Evolutionary conservation across 108 stramenopile genomes (phyloP).

Genomic region (Cyclotella sp.): DNA sequence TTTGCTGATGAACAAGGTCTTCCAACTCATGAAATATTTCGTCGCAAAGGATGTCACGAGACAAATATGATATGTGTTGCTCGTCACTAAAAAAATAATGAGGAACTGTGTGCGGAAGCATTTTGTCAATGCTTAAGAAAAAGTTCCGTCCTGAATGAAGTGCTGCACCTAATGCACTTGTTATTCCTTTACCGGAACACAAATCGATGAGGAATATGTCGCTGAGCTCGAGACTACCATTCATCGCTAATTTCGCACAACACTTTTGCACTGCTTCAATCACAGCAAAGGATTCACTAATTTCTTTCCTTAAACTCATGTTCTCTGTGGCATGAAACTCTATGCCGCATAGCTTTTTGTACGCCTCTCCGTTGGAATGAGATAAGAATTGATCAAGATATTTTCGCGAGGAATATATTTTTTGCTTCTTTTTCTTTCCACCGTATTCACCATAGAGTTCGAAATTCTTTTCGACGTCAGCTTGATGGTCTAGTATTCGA

Average conservation of each 20-base stretch:
- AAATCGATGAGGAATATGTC: conserved; percentile 42
- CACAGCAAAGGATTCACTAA: conserved; percentile 29
- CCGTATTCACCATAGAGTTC: neutral
- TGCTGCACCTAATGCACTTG: conserved; percentile 37
- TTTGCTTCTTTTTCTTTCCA: conserved; percentile 11
- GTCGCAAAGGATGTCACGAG: conserved; percentile 34
- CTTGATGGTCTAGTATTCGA: conserved; percentile 16
- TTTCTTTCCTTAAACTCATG: conserved; percentile 39
- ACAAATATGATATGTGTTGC: conserved; percentile 20
- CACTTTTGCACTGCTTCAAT: conserved; percentile 40
- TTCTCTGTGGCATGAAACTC: conserved; percentile 41
- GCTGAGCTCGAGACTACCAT: conserved; percentile 7
- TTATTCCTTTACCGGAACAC: conserved; percentile 40
- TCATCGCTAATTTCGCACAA: neutral
- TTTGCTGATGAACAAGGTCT: conserved; percentile 22
- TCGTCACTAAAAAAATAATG: conserved; percentile 30
- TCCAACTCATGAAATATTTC: conserved; percentile 23
- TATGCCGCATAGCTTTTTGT: conserved; percentile 29
- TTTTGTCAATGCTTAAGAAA: conserved; percentile 37
- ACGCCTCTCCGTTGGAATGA: conserved; percentile 26
- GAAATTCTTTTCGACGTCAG: conserved; percentile 9
- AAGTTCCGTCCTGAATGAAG: conserved; percentile 24
- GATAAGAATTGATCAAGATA: conserved; percentile 37
- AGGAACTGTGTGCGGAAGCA: conserved; percentile 27
- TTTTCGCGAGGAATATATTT: conserved; percentile 25